Evolutionary conservation across 208 protist genomes (phyloP).

Genomic region (Giardia muris): DNA sequence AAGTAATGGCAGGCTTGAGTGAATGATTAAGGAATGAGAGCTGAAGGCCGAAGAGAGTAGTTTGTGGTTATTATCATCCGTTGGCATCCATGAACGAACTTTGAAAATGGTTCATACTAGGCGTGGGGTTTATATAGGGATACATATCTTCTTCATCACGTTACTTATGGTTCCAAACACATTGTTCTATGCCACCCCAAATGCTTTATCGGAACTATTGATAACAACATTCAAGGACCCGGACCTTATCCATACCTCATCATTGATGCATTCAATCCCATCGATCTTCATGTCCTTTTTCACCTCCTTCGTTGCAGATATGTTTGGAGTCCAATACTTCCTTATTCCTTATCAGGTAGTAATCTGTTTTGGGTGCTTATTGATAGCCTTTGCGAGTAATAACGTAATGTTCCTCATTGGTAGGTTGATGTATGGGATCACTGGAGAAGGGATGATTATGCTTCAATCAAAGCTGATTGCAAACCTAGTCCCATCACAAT

Average conservation of each 20-base stretch:
- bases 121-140: too few relatives aligned
- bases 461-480: constrained; percentile 1
- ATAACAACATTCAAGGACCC: neutral
- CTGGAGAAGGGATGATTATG: neutral
- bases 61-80: too few relatives aligned
- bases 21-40: too few relatives aligned
- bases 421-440: neutral
- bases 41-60: too few relatives aligned
- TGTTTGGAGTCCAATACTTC: neutral
- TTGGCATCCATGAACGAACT: too few relatives aligned
- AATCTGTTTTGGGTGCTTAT: neutral
- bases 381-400: neutral
- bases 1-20: too few relatives aligned
- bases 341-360: neutral
- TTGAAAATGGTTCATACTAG: too few relatives aligned
- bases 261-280: neutral
- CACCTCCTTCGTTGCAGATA: neutral
- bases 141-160: neutral
- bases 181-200: neutral
- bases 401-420: neutral
- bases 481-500: neutral
- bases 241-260: neutral
- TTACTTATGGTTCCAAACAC: neutral
- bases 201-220: neutral
- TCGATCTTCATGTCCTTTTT: neutral